These are phyloP conservation scores for Populus hybrid DNA, from an alignment of 441 rosid species.

Conservation along the genomic window DNA sequence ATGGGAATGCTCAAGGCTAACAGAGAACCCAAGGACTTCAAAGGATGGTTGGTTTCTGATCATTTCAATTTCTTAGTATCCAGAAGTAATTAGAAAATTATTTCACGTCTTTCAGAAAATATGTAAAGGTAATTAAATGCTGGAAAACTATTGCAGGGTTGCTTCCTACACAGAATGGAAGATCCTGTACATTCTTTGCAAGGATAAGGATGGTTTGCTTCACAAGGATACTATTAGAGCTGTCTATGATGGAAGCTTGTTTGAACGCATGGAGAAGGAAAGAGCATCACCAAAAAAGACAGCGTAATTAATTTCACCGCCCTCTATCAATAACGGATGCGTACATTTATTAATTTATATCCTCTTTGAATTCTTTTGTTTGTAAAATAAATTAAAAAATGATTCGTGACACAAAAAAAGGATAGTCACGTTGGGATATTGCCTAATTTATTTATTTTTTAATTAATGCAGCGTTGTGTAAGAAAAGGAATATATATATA, in stretches of 20 bases:
- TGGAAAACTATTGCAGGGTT: slow-evolving; percentile 40
- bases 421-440: not conserved
- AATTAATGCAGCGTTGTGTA: not conserved
- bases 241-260: slow-evolving; percentile 76
- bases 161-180: slow-evolving; percentile 70
- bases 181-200: slow-evolving; percentile 44
- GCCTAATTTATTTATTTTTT: not conserved
- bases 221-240: slow-evolving; percentile 53
- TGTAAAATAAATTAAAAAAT: not conserved
- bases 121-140: not conserved
- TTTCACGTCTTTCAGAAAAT: not conserved
- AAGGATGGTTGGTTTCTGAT: slow-evolving; percentile 53
- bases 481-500: not conserved
- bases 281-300: slow-evolving; percentile 34
- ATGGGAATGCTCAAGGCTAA: slow-evolving; percentile 57
- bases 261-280: slow-evolving; percentile 54
- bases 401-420: not conserved
- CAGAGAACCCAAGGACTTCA: slow-evolving; percentile 59
- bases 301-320: slow-evolving; percentile 29
- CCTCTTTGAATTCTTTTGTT: not conserved
- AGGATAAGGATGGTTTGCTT: slow-evolving; percentile 67
- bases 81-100: not conserved
- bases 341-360: not conserved
- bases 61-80: not conserved
- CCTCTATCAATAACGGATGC: not conserved